Evolutionary conservation across 169 alveolate species (phyloP).

Genomic region (Plasmodium falciparum): DNA sequence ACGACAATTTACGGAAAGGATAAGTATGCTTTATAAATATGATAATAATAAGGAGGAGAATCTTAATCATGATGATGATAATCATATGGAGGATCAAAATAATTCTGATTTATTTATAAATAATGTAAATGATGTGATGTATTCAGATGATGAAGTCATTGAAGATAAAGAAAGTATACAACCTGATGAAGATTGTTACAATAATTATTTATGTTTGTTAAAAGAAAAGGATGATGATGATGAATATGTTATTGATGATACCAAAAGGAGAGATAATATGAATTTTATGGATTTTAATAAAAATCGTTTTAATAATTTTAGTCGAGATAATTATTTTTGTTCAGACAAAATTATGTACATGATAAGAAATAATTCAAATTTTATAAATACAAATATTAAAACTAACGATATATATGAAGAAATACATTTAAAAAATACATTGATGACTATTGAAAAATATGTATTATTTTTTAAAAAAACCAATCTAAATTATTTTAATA

Average conservation of each 20-base stretch:
- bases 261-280: not conserved
- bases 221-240: not conserved
- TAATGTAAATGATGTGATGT: not conserved
- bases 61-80: not conserved
- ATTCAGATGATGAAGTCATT: not conserved
- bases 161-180: not conserved
- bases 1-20: not conserved
- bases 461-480: constrained; percentile 19
- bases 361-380: not conserved
- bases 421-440: not conserved
- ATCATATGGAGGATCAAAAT: too few relatives aligned
- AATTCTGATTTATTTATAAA: not conserved
- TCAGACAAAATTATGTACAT: not conserved
- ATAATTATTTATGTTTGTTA: not conserved
- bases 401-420: not conserved
- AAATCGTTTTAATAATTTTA: not conserved
- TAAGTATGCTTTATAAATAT: not conserved
- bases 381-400: too few relatives aligned
- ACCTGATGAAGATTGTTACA: not conserved
- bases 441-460: not conserved
- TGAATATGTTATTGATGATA: not conserved
- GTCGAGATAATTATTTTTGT: not conserved
- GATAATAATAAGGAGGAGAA: not conserved
- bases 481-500: constrained; percentile 14
- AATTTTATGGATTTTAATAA: not conserved